Evolutionary conservation across 2,329 filamentous ascomycete genomes (phyloP), one percentile per base, ranked within the genome.

Genomic region (Hypoxylon sp.): DNA sequence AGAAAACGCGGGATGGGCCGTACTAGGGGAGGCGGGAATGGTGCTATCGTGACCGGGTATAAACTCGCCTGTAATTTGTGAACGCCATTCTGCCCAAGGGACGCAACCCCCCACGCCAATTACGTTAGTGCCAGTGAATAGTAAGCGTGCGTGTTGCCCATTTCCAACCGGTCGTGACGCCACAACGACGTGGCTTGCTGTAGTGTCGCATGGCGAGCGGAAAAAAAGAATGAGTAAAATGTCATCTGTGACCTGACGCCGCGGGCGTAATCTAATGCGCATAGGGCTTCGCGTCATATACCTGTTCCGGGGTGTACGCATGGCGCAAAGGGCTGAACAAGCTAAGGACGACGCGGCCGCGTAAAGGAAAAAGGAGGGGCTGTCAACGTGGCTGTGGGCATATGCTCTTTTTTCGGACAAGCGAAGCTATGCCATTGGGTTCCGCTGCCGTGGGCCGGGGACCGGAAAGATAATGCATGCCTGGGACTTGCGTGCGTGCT

Each of bases 401-500:
- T 27, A 27, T 27, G 47, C 51, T 58, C 65, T 62, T 44, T 61
- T 66, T 70, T 68, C 62, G 62, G 64, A 57, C 57, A 74, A 74
- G 69, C 72, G 72, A 72, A 62, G 63, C 42, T 63, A 70, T 61
- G 50, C 62, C 57, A 74, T 74, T 74, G 72, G 72, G 67, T 74
- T 73, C 72, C 72, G 69, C 58, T 57, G 57, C 69, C 67, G 58
- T 67, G 72, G 72, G 71, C 67, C 64, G 66, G 65, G 61, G 62
- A 65, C 67, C 67, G 67, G 62, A 58, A 68, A 60, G 60, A 64
- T 62, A 63, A 68, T 67, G 65, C 62, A 72, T 65, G 69, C 50
- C 50, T 65, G 51, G 60, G 65, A 55, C 68, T 70, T 68, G 59
- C 68, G 65, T 63, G 58, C 58, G 62, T 70, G 62, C 62, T 68